Conservation (phyloP, 1,139 yeast species). For the Saccharomyces hybrid region DNA sequence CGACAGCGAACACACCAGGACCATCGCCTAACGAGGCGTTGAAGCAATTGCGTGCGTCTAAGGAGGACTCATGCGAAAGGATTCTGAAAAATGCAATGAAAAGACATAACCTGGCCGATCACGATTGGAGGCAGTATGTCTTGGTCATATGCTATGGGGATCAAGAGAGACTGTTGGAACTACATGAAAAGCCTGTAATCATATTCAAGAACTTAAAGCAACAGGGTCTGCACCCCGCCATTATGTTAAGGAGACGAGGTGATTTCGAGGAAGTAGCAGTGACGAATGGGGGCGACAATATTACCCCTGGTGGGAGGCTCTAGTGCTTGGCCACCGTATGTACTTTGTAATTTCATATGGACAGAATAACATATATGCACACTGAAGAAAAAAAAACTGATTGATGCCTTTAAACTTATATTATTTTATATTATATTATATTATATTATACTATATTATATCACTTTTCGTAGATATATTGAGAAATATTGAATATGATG, state of each 20-base stretch:
- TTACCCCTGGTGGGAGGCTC: constrained; percentile 31
- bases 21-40: constrained; percentile 52
- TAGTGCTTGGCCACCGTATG: constrained; percentile 6
- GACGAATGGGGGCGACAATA: constrained; percentile 10
- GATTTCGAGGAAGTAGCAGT: constrained; percentile 33
- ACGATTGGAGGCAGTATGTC: constrained; percentile 86
- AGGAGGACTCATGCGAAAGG: constrained; percentile 88
- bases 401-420: constrained; percentile 1
- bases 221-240: constrained; percentile 83
- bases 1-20: constrained; percentile 9
- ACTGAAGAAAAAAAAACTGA: neutral
- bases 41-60: constrained; percentile 78
- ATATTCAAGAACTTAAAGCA: constrained; percentile 86
- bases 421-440: neutral
- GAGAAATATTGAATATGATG: neutral
- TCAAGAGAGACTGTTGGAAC: constrained; percentile 73
- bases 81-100: constrained; percentile 86
- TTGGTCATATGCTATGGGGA: constrained; percentile 91
- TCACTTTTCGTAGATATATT: neutral
- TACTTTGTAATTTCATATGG: too few species aligned
- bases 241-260: constrained; percentile 83
- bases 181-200: constrained; percentile 82
- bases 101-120: constrained; percentile 69
- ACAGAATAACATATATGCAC: neutral
- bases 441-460: neutral